phyloP scores from a whole-genome alignment of 345 rosid species.

The Citrus sp. region DNA sequence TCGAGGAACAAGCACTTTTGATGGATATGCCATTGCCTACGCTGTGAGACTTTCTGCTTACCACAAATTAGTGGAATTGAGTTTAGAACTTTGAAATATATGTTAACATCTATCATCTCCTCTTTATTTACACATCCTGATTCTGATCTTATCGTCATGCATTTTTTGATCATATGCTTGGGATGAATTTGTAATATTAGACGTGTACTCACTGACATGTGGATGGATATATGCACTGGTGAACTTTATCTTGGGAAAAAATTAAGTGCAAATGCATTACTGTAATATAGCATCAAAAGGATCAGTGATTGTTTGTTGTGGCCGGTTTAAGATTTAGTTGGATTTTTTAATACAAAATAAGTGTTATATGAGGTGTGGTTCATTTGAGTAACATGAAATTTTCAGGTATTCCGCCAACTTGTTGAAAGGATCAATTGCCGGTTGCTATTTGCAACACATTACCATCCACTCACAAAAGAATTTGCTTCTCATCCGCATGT shows the following conservation, averaged over 20 bases:
- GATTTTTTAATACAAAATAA: background rate
- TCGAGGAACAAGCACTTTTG: slow-evolving; percentile 97
- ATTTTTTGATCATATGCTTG: background rate
- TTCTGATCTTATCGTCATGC: background rate
- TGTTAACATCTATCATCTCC: background rate
- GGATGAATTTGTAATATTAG: background rate
- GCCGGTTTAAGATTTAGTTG: background rate
- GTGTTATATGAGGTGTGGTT: background rate
- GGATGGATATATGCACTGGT: background rate
- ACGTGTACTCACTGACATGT: background rate
- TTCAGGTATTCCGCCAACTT: slow-evolving; percentile 85
- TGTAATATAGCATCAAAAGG: background rate
- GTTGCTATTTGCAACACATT: slow-evolving; percentile 88
- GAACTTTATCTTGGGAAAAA: background rate
- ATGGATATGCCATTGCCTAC: slow-evolving; percentile 94
- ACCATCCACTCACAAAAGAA: slow-evolving; percentile 91
- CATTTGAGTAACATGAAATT: background rate
- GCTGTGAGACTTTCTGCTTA: slow-evolving; percentile 46
- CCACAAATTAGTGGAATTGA: background rate
- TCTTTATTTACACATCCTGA: background rate
- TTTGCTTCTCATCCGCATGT: slow-evolving; percentile 87
- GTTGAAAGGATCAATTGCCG: slow-evolving; percentile 89
- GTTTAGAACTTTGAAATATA: background rate
- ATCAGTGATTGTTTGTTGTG: background rate
- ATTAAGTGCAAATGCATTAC: background rate